phyloP scores from a whole-genome alignment of 2,329 filamentous ascomycete genomes.

The Helicocarpus griseus region DNA sequence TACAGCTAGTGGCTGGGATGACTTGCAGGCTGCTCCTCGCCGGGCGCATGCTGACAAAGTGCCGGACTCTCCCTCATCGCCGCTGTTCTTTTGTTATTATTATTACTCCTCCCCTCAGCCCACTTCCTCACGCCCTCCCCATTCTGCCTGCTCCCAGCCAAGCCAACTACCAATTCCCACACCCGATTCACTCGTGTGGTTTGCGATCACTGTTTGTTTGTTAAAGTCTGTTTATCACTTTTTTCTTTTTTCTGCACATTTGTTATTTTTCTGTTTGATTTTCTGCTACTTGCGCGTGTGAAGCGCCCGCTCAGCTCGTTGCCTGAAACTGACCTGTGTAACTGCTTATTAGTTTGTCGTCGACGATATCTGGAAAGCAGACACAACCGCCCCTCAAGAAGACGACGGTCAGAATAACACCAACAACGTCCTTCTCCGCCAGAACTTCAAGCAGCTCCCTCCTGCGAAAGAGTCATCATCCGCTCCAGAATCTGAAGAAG shows the following conservation, averaged over 20 bases:
- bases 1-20: not conserved
- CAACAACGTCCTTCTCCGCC: constrained; percentile 80
- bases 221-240: too few species aligned
- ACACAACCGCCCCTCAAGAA: constrained; percentile 71
- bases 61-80: too few species aligned
- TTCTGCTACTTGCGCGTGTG: not conserved
- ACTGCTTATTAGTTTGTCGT: constrained; percentile 67
- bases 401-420: constrained; percentile 73
- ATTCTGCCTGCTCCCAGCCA: not conserved
- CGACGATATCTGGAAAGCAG: constrained; percentile 80
- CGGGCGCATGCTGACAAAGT: too few species aligned
- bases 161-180: not conserved
- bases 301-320: not conserved
- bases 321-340: constrained; percentile 1
- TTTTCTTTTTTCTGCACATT: too few species aligned
- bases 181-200: not conserved
- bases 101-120: not conserved
- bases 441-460: constrained; percentile 48
- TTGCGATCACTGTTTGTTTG: too few species aligned
- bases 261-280: too few species aligned
- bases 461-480: constrained; percentile 2
- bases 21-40: too few species aligned
- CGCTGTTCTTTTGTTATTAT: not conserved
- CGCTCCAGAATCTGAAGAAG: constrained; percentile 7
- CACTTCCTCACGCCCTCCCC: not conserved